These are phyloP conservation scores for Trametes hirsuta DNA, from an alignment of 1,284 basidiomycete genomes.

Conservation along the genomic window DNA sequence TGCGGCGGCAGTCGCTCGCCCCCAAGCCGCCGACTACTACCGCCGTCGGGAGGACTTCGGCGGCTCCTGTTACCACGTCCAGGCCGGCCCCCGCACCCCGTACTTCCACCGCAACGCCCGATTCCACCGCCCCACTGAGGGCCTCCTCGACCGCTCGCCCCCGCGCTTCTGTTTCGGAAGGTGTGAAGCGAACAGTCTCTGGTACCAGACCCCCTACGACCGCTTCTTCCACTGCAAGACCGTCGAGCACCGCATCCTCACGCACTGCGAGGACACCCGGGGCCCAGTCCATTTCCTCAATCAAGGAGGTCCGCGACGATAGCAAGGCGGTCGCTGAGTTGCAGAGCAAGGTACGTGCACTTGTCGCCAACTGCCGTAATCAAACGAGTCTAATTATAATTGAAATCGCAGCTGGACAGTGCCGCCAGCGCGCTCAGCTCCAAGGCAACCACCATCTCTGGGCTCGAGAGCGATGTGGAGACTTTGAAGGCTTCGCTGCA, in stretches of 20 bases:
- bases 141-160: constrained; percentile 34
- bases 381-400: not conserved
- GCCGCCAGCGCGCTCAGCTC: constrained; percentile 52
- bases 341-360: constrained; percentile 58
- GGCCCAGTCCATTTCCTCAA: constrained; percentile 66
- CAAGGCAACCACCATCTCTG: constrained; percentile 51
- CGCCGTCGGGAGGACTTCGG: constrained; percentile 26
- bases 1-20: constrained; percentile 33
- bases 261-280: constrained; percentile 46
- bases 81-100: constrained; percentile 32
- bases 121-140: constrained; percentile 29
- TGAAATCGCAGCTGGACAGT: constrained; percentile 54
- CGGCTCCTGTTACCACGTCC: constrained; percentile 18
- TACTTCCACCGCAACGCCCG: constrained; percentile 54
- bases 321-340: constrained; percentile 57
- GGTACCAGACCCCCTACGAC: constrained; percentile 31
- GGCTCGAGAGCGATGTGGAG: constrained; percentile 55
- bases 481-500: constrained; percentile 56
- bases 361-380: not conserved
- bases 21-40: constrained; percentile 40
- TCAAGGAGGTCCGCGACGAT: constrained; percentile 68
- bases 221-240: constrained; percentile 23
- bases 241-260: constrained; percentile 33
- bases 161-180: constrained; percentile 40
- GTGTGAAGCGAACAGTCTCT: constrained; percentile 36